A percentile compares a stretch with the other conserved stretches of the same genome.
Conservation (phyloP, 768 basidiomycete species). For the Macrocybe gigantea region DNA sequence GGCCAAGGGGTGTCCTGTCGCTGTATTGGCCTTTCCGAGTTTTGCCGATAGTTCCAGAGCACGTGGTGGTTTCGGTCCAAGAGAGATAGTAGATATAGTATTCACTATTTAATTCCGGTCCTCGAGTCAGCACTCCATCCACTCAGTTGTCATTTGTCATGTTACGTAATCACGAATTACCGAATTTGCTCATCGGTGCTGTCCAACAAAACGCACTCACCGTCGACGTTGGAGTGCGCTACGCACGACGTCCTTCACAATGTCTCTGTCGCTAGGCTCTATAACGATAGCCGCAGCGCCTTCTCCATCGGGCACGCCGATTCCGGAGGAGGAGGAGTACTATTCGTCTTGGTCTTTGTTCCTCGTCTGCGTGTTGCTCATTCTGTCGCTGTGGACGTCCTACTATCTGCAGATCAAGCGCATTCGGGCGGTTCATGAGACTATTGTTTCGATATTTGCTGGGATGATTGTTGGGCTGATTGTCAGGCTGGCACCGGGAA, state of each 20-base stretch:
- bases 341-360: conserved; percentile 94
- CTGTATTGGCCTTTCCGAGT: too few relatives aligned
- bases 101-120: too few relatives aligned
- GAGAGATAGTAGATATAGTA: too few relatives aligned
- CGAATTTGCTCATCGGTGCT: background rate
- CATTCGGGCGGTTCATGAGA: conserved; percentile 95
- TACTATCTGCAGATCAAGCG: conserved; percentile 98
- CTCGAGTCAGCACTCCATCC: background rate
- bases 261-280: conserved; percentile 33
- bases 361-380: conserved; percentile 86
- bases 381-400: conserved; percentile 91
- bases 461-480: conserved; percentile 95
- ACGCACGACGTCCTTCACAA: conserved; percentile 11
- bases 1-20: too few relatives aligned
- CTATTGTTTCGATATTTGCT: conserved; percentile 89
- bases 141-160: background rate
- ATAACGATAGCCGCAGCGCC: conserved; percentile 22
- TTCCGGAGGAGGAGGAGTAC: conserved; percentile 77
- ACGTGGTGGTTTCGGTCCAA: too few relatives aligned
- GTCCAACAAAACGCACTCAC: conserved; percentile 1
- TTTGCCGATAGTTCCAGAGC: too few relatives aligned
- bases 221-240: conserved; percentile 16
- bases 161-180: background rate
- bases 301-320: conserved; percentile 25
- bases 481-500: conserved; percentile 85